Conservation (phyloP, 371 early-diverging fungal species). For the Nematocida sp. region DNA sequence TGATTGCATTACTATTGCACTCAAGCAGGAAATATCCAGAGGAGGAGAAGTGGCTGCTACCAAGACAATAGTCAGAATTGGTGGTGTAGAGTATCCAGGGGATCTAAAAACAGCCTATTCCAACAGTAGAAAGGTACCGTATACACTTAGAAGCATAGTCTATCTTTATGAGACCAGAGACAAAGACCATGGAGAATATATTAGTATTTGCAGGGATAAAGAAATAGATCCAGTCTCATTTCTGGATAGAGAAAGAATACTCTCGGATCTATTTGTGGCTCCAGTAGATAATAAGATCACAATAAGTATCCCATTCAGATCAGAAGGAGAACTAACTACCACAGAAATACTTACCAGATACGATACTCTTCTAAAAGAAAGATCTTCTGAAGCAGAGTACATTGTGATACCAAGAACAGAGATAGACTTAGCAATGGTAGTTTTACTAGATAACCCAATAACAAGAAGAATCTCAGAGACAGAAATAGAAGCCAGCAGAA, state of each 20-base stretch:
- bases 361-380: neutral
- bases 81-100: neutral
- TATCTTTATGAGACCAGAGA: conserved; percentile 18
- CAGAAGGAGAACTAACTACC: neutral
- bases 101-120: conserved; percentile 19
- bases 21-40: conserved; percentile 22
- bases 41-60: neutral
- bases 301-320: neutral
- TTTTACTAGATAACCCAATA: neutral
- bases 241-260: conserved; percentile 46
- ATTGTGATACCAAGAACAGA: conserved; percentile 21
- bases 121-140: conserved; percentile 11
- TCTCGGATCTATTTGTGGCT: conserved; percentile 21
- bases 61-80: neutral
- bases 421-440: neutral
- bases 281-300: neutral
- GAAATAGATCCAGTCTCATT: conserved; percentile 36
- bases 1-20: neutral
- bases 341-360: neutral
- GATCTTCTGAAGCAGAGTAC: conserved; percentile 5
- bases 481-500: neutral
- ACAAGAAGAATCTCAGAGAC: neutral
- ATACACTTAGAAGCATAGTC: conserved; percentile 17
- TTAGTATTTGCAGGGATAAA: neutral
- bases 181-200: conserved; percentile 41